Evolutionary conservation across 2,329 filamentous ascomycete genomes (phyloP).

Genomic region (Penicillium sp.): DNA sequence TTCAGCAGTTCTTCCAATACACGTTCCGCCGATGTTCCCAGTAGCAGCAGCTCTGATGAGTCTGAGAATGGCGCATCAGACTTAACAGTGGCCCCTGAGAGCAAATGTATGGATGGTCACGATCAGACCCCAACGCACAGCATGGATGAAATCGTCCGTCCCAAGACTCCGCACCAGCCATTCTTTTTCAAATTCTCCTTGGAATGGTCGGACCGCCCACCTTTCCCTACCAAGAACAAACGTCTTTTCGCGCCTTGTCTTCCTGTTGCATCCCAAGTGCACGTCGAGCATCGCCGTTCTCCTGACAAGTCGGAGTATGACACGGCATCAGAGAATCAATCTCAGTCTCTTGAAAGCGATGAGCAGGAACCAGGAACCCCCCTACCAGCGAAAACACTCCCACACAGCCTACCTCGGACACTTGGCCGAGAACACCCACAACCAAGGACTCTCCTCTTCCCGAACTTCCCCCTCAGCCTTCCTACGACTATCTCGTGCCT

Average conservation of each 20-base stretch:
- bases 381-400: slow-evolving; percentile 7
- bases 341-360: slow-evolving; percentile 12
- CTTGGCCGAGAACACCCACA: slow-evolving; percentile 14
- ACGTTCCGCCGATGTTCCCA: slow-evolving; percentile 45
- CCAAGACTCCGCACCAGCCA: slow-evolving; percentile 50
- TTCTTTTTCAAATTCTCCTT: slow-evolving; percentile 68
- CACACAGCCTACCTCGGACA: slow-evolving; percentile 7
- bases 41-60: slow-evolving; percentile 41
- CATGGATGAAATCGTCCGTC: slow-evolving; percentile 30
- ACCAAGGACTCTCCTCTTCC: slow-evolving; percentile 21
- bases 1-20: slow-evolving; percentile 48
- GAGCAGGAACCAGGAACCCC: slow-evolving; percentile 16
- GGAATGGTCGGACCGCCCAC: slow-evolving; percentile 60
- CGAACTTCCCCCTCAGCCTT: slow-evolving; percentile 22
- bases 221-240: slow-evolving; percentile 51
- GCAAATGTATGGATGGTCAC: slow-evolving; percentile 30
- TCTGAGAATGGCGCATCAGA: slow-evolving; percentile 33
- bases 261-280: slow-evolving; percentile 55
- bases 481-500: slow-evolving; percentile 34
- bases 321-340: slow-evolving; percentile 24
- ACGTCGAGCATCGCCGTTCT: slow-evolving; percentile 47
- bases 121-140: slow-evolving; percentile 22
- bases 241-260: slow-evolving; percentile 57
- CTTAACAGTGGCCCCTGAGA: slow-evolving; percentile 22
- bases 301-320: slow-evolving; percentile 27